Evolutionary conservation across 2,329 filamentous ascomycete species (phyloP).

Genomic region (Stagonosporopsis rhizophila): DNA sequence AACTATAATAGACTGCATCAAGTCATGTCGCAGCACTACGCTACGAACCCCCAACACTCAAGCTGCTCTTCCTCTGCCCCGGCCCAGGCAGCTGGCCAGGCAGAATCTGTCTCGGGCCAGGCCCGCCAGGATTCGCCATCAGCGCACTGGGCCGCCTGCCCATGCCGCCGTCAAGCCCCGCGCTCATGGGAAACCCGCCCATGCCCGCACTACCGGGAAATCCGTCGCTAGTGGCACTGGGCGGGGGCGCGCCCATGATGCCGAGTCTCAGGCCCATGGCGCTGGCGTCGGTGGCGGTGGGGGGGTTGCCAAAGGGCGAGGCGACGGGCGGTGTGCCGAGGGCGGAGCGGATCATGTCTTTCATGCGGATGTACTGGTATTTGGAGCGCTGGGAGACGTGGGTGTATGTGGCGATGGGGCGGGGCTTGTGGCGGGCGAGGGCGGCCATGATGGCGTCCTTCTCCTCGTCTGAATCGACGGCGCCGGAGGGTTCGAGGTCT

Average conservation of each 20-base stretch:
- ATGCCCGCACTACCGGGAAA: constrained; percentile 41
- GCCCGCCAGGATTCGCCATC: constrained; percentile 24
- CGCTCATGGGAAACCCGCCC: constrained; percentile 41
- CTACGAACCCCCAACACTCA: constrained; percentile 34
- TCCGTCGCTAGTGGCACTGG: constrained; percentile 39
- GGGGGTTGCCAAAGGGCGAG: constrained; percentile 30
- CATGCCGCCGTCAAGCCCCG: constrained; percentile 37
- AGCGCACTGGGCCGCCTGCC: constrained; percentile 41
- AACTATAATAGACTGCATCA: too few relatives aligned
- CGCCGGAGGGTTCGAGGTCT: constrained; percentile 72
- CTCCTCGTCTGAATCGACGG: constrained; percentile 94
- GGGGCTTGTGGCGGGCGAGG: constrained; percentile 74
- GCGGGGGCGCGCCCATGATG: constrained; percentile 42
- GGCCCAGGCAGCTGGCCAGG: constrained; percentile 49
- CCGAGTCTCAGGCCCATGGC: constrained; percentile 36
- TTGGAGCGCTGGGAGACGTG: constrained; percentile 60
- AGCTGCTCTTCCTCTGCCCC: constrained; percentile 40
- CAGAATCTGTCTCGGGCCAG: constrained; percentile 45
- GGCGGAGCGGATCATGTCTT: constrained; percentile 67
- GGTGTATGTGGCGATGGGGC: constrained; percentile 74
- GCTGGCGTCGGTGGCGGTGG: constrained; percentile 30
- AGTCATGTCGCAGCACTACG: too few relatives aligned
- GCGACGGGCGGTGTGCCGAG: constrained; percentile 55
- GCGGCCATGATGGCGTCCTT: constrained; percentile 86
- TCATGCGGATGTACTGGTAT: constrained; percentile 69